Evolutionary conservation across 768 basidiomycete species (phyloP), one percentile per base, ranked within the genome.

Genomic region (Hortiboletus flavorubellus): DNA sequence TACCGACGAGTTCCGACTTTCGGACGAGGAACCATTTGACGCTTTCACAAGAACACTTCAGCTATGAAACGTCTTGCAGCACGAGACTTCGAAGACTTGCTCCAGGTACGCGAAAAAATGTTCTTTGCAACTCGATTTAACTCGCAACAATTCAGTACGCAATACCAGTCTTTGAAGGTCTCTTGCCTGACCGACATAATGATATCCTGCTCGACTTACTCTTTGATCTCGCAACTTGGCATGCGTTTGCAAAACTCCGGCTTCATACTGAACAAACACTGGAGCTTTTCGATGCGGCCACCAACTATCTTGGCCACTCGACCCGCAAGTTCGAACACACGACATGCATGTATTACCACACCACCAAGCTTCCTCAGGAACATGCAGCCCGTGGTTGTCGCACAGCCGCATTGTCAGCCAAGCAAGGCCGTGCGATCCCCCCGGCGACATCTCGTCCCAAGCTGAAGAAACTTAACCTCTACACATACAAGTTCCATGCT

Each of bases 21-120:
- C 63, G 73, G 75, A 0, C 46, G 58, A 1, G 59, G 57, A 4
- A 72, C 70, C 0, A 76, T 77, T 9, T 56, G 66, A 0, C 44
- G 47, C 9, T 76, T 76, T 46, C 23, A 45, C 10, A 58, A 61
- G 18, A 73, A 78, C 60, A 70, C 65, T 0, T 69, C 73, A 2
- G 65, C 64, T 10, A 66, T 77, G 64, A 72, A 71, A 30, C 56
- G 63, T 23, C 52, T 74, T 1, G 73, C 71, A 3, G 77, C 72
- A 0, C 58, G 65, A 9, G 73, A 78, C 39, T 78, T 68, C 46
- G 71, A 78, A 33, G 76, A 78, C 45, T 53, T 77, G 2, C 50
- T 76, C 0, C 75, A 76, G 63, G 62, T 61, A 48, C 4, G 51
- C 29, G 7, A 41, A 41, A 41, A 12, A 41, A n/a, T n/a, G 10